Conservation (phyloP, 1,284 basidiomycete species). For the Apiotrichum domesticum region DNA sequence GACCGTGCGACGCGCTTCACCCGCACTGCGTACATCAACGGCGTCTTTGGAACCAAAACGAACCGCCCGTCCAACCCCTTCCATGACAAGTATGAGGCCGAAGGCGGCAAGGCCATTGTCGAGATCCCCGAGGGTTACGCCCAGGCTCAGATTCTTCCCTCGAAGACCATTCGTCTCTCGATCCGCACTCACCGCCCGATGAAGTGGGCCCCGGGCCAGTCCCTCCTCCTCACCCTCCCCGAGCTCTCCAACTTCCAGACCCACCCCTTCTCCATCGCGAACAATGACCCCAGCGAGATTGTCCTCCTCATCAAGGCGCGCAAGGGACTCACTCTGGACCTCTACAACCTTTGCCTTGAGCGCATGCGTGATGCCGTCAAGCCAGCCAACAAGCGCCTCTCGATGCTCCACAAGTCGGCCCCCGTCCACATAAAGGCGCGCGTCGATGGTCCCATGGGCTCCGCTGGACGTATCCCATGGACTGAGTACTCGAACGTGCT, state of each 20-base stretch:
- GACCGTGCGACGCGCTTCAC: constrained; percentile 60
- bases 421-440: constrained; percentile 55
- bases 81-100: constrained; percentile 5
- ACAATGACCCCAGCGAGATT: constrained; percentile 60
- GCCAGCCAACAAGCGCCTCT: background rate
- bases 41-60: constrained; percentile 39
- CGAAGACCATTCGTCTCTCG: constrained; percentile 67
- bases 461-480: constrained; percentile 62
- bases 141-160: constrained; percentile 69
- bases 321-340: constrained; percentile 64
- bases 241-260: constrained; percentile 61
- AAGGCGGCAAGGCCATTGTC: background rate
- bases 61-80: background rate
- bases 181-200: constrained; percentile 59
- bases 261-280: constrained; percentile 77
- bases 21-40: constrained; percentile 63
- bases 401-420: constrained; percentile 10
- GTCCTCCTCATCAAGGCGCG: constrained; percentile 70
- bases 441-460: constrained; percentile 74
- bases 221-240: constrained; percentile 64
- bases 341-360: constrained; percentile 56
- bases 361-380: constrained; percentile 32
- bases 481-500: constrained; percentile 59
- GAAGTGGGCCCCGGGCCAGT: constrained; percentile 64
- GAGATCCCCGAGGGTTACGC: constrained; percentile 53